Percentiles rank a stretch among this genome's conserved stretches.
Conservation (phyloP, 2,329 filamentous ascomycete genomes). For the Neophaeococcomyces aloes region DNA sequence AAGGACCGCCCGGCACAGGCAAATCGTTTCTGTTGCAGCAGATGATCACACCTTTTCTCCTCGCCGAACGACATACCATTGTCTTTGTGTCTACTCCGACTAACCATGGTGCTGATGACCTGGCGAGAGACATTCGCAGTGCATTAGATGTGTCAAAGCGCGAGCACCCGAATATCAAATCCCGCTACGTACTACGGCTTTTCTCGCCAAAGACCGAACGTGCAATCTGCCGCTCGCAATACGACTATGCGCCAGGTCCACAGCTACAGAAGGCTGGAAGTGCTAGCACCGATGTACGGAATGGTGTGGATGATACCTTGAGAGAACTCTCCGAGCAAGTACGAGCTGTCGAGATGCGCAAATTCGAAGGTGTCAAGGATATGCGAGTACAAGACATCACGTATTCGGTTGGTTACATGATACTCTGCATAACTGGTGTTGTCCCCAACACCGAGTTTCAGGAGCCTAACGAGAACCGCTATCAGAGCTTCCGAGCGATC, state of each 20-base stretch:
- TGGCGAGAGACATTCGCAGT: background rate
- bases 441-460: background rate
- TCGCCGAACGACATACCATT: background rate
- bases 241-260: no score
- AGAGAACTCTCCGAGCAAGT: background rate
- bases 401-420: background rate
- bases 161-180: background rate
- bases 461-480: background rate
- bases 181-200: background rate
- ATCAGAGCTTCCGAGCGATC: background rate
- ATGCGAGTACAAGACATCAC: background rate
- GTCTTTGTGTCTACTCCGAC: background rate
- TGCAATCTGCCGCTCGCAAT: no score
- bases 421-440: background rate
- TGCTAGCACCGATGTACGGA: no score
- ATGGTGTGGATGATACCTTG: no score
- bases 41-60: constrained; percentile 79
- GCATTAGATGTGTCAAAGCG: background rate
- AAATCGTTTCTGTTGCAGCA: constrained; percentile 97
- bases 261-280: no score
- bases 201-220: background rate
- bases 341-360: background rate
- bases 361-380: background rate
- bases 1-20: constrained; percentile 89
- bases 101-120: background rate